phyloP scores from a whole-genome alignment of 2,329 filamentous ascomycete genomes.

The Didymella lethalis region DNA sequence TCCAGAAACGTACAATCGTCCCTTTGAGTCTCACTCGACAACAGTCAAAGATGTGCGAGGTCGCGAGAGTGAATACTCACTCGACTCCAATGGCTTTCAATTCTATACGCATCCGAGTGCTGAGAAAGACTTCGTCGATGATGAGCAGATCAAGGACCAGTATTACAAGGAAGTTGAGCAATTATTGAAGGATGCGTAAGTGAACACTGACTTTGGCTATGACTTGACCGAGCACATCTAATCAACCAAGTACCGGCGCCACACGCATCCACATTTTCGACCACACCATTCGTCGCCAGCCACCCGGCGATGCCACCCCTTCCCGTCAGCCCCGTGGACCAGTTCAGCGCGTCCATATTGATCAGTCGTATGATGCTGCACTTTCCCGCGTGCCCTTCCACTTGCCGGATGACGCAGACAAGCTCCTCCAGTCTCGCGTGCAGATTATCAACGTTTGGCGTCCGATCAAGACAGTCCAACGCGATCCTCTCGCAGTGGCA shows the following conservation, averaged over 20 bases:
- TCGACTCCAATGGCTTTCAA: neutral
- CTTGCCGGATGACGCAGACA: neutral
- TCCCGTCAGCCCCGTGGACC: neutral
- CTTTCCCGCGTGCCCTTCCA: neutral
- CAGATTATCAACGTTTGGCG: neutral
- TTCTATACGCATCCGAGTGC: neutral
- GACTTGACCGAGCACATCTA: neutral
- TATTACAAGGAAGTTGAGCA: neutral
- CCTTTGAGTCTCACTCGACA: neutral
- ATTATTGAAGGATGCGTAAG: neutral
- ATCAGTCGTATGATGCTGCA: neutral
- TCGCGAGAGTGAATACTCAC: neutral
- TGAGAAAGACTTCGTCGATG: neutral
- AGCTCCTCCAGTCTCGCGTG: neutral
- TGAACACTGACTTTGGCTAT: neutral
- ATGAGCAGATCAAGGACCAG: neutral
- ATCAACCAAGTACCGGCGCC: neutral
- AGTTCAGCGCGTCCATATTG: neutral
- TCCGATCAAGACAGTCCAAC: neutral
- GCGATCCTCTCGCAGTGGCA: neutral
- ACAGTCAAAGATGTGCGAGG: neutral
- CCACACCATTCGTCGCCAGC: neutral
- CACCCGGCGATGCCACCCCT: neutral
- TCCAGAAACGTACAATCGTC: neutral
- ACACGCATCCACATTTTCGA: neutral